Evolutionary conservation across 1,139 yeast species (phyloP).

Genomic region (Scheffersomyces titani): DNA sequence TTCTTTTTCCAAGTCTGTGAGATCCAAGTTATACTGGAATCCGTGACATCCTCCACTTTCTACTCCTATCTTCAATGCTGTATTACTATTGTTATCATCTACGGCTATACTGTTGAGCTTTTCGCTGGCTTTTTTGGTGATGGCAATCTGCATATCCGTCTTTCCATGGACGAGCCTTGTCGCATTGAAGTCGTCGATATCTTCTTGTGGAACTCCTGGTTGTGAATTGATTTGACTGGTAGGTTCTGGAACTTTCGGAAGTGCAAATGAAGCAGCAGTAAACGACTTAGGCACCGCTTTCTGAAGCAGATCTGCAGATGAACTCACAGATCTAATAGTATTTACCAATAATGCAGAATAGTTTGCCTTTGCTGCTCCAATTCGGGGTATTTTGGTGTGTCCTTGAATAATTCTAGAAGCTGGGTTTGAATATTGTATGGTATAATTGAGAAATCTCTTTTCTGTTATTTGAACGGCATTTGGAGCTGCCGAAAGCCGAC

Average conservation of each 20-base stretch:
- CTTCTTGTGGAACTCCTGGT: conserved; percentile 20
- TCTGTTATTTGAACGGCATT: neutral
- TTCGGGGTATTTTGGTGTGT: neutral
- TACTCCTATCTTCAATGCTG: conserved; percentile 76
- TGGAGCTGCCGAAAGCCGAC: neutral
- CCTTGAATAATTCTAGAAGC: neutral
- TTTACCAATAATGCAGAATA: neutral
- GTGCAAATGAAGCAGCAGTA: conserved; percentile 27
- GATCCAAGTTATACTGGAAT: conserved; percentile 79
- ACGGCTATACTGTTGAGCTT: conserved; percentile 59
- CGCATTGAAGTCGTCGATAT: conserved; percentile 28
- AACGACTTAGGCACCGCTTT: conserved; percentile 17
- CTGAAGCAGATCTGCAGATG: neutral
- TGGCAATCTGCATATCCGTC: conserved; percentile 40
- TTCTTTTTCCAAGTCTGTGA: conserved; percentile 51
- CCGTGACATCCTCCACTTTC: conserved; percentile 99
- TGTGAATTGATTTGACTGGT: neutral
- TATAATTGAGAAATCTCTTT: neutral
- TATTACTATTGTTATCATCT: conserved; percentile 57
- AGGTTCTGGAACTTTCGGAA: conserved; percentile 8
- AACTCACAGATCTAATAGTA: neutral
- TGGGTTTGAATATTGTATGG: neutral
- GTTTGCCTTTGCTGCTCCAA: neutral
- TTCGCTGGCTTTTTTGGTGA: conserved; percentile 40
- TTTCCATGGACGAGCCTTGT: conserved; percentile 36